These are phyloP conservation scores for Arthrobotrys sinensis DNA, from an alignment of 2,329 filamentous ascomycete genomes.

Conservation along the genomic window DNA sequence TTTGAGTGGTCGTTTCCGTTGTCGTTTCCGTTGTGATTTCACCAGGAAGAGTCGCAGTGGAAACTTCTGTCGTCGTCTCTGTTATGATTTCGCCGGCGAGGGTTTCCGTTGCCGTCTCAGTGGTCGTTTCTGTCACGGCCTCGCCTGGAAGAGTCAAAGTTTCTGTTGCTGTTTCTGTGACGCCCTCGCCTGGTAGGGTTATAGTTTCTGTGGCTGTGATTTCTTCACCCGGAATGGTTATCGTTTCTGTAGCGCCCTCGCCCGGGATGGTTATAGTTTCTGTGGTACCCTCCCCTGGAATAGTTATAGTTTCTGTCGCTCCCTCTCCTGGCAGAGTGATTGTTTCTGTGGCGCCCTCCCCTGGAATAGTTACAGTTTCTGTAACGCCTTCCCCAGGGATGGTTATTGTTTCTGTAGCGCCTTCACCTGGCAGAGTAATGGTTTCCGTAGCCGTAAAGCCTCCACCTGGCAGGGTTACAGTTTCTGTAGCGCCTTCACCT, in stretches of 20 bases:
- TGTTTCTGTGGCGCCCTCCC: neutral
- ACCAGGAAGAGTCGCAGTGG: no score
- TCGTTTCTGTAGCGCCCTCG: no score
- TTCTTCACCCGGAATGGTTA: no score
- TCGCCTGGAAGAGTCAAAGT: no score
- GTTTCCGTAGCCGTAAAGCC: neutral
- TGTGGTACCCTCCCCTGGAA: constrained; percentile 3
- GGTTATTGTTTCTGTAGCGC: neutral
- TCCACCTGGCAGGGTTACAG: neutral
- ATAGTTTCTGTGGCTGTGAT: neutral
- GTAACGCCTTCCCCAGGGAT: neutral
- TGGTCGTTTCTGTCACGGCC: no score
- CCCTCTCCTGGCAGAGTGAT: neutral
- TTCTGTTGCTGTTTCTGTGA: no score
- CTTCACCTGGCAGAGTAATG: neutral
- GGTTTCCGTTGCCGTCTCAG: no score
- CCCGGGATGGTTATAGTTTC: neutral
- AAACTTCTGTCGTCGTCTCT: no score
- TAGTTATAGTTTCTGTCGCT: neutral
- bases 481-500: neutral
- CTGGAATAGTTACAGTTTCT: neutral
- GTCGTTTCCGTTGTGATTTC: no score
- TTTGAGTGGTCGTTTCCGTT: no score
- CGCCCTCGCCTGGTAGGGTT: neutral
- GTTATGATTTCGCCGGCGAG: no score